These are phyloP conservation scores for Phytophthora sp. DNA, from an alignment of 352 stramenopile genomes.

Conservation along the genomic window DNA sequence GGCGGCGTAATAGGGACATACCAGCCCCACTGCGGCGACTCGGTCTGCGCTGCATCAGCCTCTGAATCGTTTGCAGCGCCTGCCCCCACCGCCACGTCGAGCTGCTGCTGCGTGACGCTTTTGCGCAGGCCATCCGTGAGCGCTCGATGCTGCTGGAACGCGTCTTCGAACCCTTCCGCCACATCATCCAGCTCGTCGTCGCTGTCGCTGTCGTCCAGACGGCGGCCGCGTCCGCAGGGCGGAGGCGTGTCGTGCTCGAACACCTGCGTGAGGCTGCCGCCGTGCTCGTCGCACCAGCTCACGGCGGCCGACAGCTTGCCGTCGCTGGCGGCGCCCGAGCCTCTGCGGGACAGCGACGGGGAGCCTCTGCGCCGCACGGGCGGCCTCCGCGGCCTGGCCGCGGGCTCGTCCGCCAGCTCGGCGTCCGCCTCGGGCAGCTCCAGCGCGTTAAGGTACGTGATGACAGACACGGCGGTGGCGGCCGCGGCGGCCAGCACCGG, in stretches of 20 bases:
- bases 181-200: slow-evolving; percentile 39
- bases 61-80: slow-evolving; percentile 18
- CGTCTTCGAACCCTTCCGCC: slow-evolving; percentile 17
- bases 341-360: slow-evolving; percentile 21
- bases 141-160: slow-evolving; percentile 18
- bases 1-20: slow-evolving; percentile 88
- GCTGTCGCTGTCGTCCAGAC: slow-evolving; percentile 36
- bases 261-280: slow-evolving; percentile 77
- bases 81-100: slow-evolving; percentile 7
- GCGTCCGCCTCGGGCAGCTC: slow-evolving; percentile 29
- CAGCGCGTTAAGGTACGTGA: slow-evolving; percentile 80
- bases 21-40: slow-evolving; percentile 88
- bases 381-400: neutral
- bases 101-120: slow-evolving; percentile 35
- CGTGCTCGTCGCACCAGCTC: slow-evolving; percentile 86
- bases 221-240: neutral
- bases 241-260: slow-evolving; percentile 51
- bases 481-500: slow-evolving; percentile 79
- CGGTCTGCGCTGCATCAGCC: slow-evolving; percentile 44
- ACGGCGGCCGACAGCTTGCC: slow-evolving; percentile 65
- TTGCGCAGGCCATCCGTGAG: slow-evolving; percentile 22
- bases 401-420: neutral
- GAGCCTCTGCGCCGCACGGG: slow-evolving; percentile 10
- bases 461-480: slow-evolving; percentile 81
- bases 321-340: slow-evolving; percentile 30